phyloP scores from a whole-genome alignment of 805 yeast species.

The Candida odintsovae region DNA sequence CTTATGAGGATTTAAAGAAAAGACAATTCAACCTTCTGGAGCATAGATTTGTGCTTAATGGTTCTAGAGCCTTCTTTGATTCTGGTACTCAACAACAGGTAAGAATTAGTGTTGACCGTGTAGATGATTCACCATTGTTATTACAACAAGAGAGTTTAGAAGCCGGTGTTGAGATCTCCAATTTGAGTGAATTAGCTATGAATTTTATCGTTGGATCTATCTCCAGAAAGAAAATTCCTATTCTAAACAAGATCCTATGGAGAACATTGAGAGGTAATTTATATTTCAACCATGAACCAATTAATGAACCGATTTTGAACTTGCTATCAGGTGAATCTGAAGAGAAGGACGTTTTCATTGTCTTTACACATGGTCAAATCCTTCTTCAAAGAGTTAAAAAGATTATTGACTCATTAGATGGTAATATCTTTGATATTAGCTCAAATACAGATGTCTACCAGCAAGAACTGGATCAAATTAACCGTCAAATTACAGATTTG shows the following conservation, averaged over 20 bases:
- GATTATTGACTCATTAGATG: conserved; percentile 88
- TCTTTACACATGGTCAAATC: conserved; percentile 85
- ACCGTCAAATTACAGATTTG: conserved; percentile 33
- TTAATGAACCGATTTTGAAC: conserved; percentile 65
- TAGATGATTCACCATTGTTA: conserved; percentile 33
- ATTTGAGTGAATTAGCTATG: conserved; percentile 19
- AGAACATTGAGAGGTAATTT: conserved; percentile 90
- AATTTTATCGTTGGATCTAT: conserved; percentile 66
- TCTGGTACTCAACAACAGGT: conserved; percentile 27
- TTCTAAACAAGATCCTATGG: conserved; percentile 83
- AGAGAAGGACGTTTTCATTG: conserved; percentile 77
- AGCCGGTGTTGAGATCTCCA: conserved; percentile 25
- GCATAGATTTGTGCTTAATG: conserved; percentile 54
- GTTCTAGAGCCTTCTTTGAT: conserved; percentile 43
- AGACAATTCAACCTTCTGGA: conserved; percentile 67
- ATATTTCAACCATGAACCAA: conserved; percentile 67
- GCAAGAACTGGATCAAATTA: conserved; percentile 22
- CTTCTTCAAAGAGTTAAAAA: conserved; percentile 67
- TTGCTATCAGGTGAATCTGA: conserved; percentile 47
- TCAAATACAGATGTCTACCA: conserved; percentile 32
- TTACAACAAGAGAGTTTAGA: conserved; percentile 32
- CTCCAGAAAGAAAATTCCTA: conserved; percentile 58
- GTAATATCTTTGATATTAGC: conserved; percentile 57
- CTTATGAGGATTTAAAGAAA: conserved; percentile 56
- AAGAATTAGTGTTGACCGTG: conserved; percentile 29